A percentile compares a stretch with the other conserved stretches of the same genome.
These are phyloP conservation scores for Amylocystis lapponica DNA, from an alignment of 768 basidiomycete genomes.

Conservation along the genomic window DNA sequence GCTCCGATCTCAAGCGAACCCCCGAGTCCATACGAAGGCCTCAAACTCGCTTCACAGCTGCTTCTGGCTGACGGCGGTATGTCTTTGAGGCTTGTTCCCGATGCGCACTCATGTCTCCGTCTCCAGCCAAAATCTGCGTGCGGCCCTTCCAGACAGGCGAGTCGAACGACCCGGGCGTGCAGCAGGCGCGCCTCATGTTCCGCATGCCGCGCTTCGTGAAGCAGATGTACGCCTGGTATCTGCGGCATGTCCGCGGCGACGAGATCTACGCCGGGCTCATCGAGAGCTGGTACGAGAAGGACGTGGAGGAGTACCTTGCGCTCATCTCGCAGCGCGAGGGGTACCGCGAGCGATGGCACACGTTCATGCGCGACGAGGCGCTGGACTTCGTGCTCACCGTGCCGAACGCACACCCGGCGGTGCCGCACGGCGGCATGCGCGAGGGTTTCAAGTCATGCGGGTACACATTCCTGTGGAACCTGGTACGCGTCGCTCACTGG, in stretches of 20 bases:
- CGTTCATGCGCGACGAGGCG: conserved; percentile 17
- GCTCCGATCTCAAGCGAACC: conserved; percentile 22
- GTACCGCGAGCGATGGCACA: conserved; percentile 23
- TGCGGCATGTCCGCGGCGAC: conserved; percentile 18
- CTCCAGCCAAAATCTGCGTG: conserved; percentile 14
- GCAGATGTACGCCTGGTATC: conserved; percentile 22
- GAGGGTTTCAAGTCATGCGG: conserved; percentile 28
- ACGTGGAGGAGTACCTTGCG: conserved; percentile 20
- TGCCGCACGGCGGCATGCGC: conserved; percentile 30
- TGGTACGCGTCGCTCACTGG: conserved; percentile 26
- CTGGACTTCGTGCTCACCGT: conserved; percentile 37
- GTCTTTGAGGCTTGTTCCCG: background rate
- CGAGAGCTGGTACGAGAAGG: conserved; percentile 21
- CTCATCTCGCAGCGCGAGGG: conserved; percentile 25
- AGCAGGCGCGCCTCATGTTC: conserved; percentile 14
- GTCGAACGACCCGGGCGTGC: conserved; percentile 19
- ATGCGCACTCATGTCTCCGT: background rate
- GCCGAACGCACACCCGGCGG: conserved; percentile 34
- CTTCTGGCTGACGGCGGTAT: conserved; percentile 20
- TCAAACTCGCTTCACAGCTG: conserved; percentile 17
- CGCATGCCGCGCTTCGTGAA: conserved; percentile 21
- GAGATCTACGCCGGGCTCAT: conserved; percentile 19
- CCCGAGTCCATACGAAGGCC: conserved; percentile 18
- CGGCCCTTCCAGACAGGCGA: conserved; percentile 19
- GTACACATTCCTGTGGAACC: conserved; percentile 38